A percentile compares a stretch with the other conserved stretches of the same genome.
Conservation (phyloP, 805 yeast genomes). For the Vanderwaltozyma yarrowii region DNA sequence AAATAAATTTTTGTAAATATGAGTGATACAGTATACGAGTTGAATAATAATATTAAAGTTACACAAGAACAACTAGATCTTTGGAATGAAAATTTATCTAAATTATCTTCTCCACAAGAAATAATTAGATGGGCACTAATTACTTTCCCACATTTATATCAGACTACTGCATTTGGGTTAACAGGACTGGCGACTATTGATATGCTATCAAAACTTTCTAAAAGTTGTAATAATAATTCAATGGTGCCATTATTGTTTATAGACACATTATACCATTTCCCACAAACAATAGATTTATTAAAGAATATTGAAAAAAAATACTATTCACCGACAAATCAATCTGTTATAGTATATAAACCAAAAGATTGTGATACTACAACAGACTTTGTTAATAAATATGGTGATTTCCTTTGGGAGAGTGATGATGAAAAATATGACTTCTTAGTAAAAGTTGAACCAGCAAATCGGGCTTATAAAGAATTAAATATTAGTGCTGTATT, state of each 20-base stretch:
- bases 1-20: too few relatives aligned
- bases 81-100: slow-evolving; percentile 51
- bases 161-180: slow-evolving; percentile 91
- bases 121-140: slow-evolving; percentile 71
- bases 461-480: slow-evolving; percentile 70
- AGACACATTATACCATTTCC: slow-evolving; percentile 88
- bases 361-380: slow-evolving; percentile 40
- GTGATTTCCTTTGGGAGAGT: slow-evolving; percentile 72
- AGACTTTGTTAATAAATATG: slow-evolving; percentile 60
- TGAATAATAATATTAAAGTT: slow-evolving; percentile 29
- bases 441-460: slow-evolving; percentile 86
- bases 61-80: slow-evolving; percentile 50
- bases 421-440: slow-evolving; percentile 78
- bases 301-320: slow-evolving; percentile 48
- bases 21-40: background rate
- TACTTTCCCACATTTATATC: slow-evolving; percentile 77
- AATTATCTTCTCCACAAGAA: slow-evolving; percentile 49
- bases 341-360: slow-evolving; percentile 62
- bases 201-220: slow-evolving; percentile 49
- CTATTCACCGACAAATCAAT: slow-evolving; percentile 20
- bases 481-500: slow-evolving; percentile 72
- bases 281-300: slow-evolving; percentile 79
- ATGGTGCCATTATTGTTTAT: slow-evolving; percentile 65
- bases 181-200: slow-evolving; percentile 86
- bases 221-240: slow-evolving; percentile 8